Percentiles rank a stretch among this genome's conserved stretches.
phyloP scores from a whole-genome alignment of 495 filamentous ascomycete genomes.

The Trichoderma gamsii region DNA sequence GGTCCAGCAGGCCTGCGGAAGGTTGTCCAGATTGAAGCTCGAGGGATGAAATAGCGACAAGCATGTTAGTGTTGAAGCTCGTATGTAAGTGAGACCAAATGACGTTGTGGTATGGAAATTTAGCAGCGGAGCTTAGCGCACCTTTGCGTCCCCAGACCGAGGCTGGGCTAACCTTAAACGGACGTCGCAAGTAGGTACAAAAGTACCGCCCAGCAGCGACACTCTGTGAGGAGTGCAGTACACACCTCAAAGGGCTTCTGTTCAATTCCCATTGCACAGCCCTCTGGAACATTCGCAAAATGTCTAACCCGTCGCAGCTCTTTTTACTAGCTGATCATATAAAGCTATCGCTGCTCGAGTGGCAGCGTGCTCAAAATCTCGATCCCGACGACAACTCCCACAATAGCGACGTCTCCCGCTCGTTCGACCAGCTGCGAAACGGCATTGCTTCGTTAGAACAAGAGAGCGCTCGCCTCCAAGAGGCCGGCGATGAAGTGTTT shows the following conservation, averaged over 20 bases:
- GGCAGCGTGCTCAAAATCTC: constrained; percentile 83
- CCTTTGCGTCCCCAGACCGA: background rate
- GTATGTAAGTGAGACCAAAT: background rate
- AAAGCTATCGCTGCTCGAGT: constrained; percentile 75
- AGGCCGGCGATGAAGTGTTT: constrained; percentile 53
- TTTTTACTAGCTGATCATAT: constrained; percentile 72
- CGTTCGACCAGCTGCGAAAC: constrained; percentile 76
- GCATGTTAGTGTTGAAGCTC: background rate
- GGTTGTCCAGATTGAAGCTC: constrained; percentile 2
- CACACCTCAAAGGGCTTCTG: background rate
- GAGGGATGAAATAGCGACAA: background rate
- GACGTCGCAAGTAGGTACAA: background rate
- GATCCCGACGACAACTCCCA: constrained; percentile 64
- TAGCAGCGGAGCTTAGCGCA: background rate
- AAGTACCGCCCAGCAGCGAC: background rate
- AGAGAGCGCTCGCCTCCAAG: constrained; percentile 56
- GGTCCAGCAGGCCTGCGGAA: background rate
- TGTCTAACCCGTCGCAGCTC: constrained; percentile 58
- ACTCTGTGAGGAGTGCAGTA: background rate
- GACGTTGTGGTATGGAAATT: background rate
- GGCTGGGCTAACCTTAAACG: background rate
- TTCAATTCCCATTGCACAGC: background rate
- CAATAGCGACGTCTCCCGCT: constrained; percentile 83
- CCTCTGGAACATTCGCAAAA: constrained; percentile 21
- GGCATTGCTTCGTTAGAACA: constrained; percentile 71